phyloP scores from a whole-genome alignment of 192 early-diverging fungal genomes.

The Coemansia sp. region DNA sequence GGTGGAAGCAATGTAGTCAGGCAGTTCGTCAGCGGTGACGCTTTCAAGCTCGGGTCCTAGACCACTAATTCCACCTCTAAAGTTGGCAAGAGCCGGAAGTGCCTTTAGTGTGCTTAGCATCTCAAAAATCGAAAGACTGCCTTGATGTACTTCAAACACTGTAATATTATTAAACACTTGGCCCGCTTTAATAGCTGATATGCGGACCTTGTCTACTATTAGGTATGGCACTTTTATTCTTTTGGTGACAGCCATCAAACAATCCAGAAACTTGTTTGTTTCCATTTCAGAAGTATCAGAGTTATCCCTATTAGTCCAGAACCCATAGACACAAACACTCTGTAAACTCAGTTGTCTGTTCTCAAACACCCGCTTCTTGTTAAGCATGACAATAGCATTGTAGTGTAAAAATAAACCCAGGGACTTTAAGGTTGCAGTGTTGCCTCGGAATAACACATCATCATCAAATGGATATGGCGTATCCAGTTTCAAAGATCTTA shows the following conservation, averaged over 20 bases:
- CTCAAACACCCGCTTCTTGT: neutral
- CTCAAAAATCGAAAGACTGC: neutral
- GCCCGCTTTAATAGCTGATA: neutral
- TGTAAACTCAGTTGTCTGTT: neutral
- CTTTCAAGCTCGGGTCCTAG: neutral
- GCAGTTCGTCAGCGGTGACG: neutral
- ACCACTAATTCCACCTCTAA: neutral
- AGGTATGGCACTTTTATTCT: no score
- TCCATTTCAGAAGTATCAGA: no score
- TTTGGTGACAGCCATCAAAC: no score
- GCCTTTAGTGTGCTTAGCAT: neutral
- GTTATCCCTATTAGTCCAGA: no score
- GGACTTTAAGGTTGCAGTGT: neutral
- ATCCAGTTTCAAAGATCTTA: neutral
- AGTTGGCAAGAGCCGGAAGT: neutral
- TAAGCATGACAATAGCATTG: neutral
- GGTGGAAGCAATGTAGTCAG: neutral
- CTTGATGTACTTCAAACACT: neutral
- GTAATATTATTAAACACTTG: neutral
- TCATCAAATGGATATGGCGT: slow-evolving; percentile 5
- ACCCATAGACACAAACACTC: no score
- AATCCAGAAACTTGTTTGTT: neutral
- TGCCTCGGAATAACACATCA: slow-evolving; percentile 15
- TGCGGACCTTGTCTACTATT: neutral
- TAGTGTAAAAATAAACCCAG: neutral